Base-by-base conservation (phyloP, 192 early-diverging fungal species). In the Podila horticola region DNA sequence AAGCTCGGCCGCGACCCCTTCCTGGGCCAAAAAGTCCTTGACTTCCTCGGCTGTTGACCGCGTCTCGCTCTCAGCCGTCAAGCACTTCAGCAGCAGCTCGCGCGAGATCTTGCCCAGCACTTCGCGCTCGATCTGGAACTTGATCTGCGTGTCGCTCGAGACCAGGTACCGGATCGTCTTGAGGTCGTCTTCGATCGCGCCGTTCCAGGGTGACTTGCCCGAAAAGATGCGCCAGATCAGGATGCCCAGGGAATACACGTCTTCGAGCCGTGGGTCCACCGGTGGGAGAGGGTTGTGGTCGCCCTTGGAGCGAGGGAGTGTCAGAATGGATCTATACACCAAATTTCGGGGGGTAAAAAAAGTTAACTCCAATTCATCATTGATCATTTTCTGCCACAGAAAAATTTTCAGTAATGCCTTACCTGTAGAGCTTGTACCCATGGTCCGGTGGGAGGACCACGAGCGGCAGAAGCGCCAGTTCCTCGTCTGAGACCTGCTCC, bases 221-320 rank as follows among this genome's bases (percentile, higher is more conserved):
- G 86, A 81, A 75, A 91, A 90, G 24, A 83, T 88, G 48, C 87
- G 84, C 89, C 89, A 90, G 10, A 88, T 87, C 66, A 90, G 74
- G 1, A 90, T 84, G 5, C 89, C 89, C 19, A 89, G 59, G 0
- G 87, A 87, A 66, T 91, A 88, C 61, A 88, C 84, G 63, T 91
- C 89, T 48, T 90, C 87, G 1, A 84, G 72, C n/a, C 85, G 72
- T 12, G 88, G 87, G 64, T 89, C 83, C 10, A 87, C 84, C n/a
- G 87, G 72, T 0, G 83, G 66, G 19, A 90, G 51, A 0, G 85
- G 65, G 10, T 64, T 61, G 26, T 82, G 81, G 69, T 92, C 89
- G 15, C 81, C 65, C 59, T 86, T 82, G 41, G 67, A 90, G 28
- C 82, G 79, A 36, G 88, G 86, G n/a, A 91, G 64, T 11, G 86